phyloP scores from a whole-genome alignment of 2,329 filamentous ascomycete species.

The Pseudovirgaria hyperparasitica region DNA sequence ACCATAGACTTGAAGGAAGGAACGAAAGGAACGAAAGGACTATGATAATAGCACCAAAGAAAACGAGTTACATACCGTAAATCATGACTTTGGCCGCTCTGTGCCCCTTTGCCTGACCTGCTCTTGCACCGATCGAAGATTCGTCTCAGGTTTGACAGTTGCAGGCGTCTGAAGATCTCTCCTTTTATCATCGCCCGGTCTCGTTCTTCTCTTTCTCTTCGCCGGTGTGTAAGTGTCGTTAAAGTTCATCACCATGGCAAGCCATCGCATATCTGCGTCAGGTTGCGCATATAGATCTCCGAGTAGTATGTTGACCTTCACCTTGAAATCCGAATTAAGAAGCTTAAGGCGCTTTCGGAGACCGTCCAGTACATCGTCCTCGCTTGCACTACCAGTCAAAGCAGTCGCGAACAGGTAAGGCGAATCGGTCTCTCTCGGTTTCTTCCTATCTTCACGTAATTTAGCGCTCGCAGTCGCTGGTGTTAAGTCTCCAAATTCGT shows the following conservation, averaged over 20 bases:
- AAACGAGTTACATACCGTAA: too few species aligned
- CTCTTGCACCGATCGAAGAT: too few species aligned
- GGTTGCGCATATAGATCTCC: slow-evolving; percentile 88
- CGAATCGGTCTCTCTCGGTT: slow-evolving; percentile 21
- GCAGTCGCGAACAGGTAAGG: slow-evolving; percentile 28
- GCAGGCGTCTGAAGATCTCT: slow-evolving; percentile 95
- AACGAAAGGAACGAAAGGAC: too few species aligned
- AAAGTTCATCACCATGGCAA: slow-evolving; percentile 97
- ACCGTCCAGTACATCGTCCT: slow-evolving; percentile 58
- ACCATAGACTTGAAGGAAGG: too few species aligned
- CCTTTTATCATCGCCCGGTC: slow-evolving; percentile 93
- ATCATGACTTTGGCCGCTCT: too few species aligned
- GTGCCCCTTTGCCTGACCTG: too few species aligned
- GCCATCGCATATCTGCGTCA: slow-evolving; percentile 88
- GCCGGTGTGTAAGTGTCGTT: slow-evolving; percentile 88
- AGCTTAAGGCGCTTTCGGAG: slow-evolving; percentile 61
- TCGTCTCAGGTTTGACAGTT: too few species aligned
- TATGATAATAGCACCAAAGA: too few species aligned
- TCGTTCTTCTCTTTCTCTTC: slow-evolving; percentile 42
- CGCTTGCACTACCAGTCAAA: slow-evolving; percentile 26
- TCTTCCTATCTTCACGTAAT: slow-evolving; percentile 10
- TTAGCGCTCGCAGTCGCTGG: slow-evolving; percentile 10
- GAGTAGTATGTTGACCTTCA: slow-evolving; percentile 65
- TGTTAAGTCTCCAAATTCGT: slow-evolving; percentile 11
- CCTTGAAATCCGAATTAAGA: slow-evolving; percentile 64